Conservation (phyloP, 2,329 filamentous ascomycete species). For the Claviceps quebecensis region DNA sequence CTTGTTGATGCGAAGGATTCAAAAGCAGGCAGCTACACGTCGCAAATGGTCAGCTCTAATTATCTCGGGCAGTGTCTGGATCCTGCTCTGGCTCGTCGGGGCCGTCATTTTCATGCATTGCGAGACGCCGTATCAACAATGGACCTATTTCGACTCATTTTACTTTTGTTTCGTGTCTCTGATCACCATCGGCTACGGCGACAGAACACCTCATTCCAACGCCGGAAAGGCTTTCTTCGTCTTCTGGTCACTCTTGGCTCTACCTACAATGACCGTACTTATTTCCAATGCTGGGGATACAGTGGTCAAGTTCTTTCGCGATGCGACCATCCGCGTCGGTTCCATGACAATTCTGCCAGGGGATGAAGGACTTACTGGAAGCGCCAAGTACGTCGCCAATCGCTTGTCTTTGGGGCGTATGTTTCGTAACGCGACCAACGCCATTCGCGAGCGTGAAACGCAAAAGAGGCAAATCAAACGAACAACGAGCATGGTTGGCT, state of each 20-base stretch:
- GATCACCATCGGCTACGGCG: conserved; percentile 78
- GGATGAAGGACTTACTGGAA: conserved; percentile 32
- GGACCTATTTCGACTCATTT: conserved; percentile 67
- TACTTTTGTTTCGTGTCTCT: conserved; percentile 80
- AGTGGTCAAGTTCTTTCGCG: conserved; percentile 49
- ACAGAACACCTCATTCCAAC: conserved; percentile 62
- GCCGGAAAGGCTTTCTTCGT: conserved; percentile 76
- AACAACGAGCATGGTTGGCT: neutral
- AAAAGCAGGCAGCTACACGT: conserved; percentile 47
- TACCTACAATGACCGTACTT: conserved; percentile 79
- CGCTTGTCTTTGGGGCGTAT: conserved; percentile 29
- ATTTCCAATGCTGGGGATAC: conserved; percentile 77
- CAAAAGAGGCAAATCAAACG: neutral
- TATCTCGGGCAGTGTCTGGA: conserved; percentile 54
- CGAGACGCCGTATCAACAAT: conserved; percentile 39
- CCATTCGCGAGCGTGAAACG: conserved; percentile 3
- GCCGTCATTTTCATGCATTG: conserved; percentile 54
- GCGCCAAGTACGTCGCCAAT: conserved; percentile 29
- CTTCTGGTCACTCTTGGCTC: conserved; percentile 76
- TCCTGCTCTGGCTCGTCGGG: conserved; percentile 66
- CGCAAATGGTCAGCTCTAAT: conserved; percentile 62
- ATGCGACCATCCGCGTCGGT: conserved; percentile 41
- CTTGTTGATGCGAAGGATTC: conserved; percentile 67
- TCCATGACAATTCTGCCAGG: conserved; percentile 47
- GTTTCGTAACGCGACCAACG: conserved; percentile 15